Evolutionary conservation across 345 rosid species (phyloP).

Genomic region (Aquilaria malaccensis): DNA sequence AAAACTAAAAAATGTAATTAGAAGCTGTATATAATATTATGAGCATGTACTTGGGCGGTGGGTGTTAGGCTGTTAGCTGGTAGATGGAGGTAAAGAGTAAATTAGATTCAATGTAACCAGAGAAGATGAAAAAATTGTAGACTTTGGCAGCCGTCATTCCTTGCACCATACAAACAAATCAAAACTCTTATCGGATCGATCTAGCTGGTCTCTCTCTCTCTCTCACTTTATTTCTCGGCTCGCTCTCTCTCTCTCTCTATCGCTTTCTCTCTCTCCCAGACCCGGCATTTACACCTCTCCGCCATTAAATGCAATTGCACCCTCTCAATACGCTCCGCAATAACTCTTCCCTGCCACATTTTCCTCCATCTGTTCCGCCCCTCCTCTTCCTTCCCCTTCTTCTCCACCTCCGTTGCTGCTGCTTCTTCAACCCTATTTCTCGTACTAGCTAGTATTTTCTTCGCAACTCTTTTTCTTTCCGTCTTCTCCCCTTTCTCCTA

Average conservation of each 20-base stretch:
- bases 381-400: neutral
- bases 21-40: neutral
- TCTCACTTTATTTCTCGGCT: conserved; percentile 18
- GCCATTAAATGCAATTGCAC: conserved; percentile 75
- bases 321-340: conserved; percentile 66
- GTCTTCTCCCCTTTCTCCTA: neutral
- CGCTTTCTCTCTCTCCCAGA: conserved; percentile 17
- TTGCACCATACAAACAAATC: conserved; percentile 10
- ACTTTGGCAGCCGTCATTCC: conserved; percentile 53
- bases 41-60: neutral
- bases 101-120: neutral
- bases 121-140: conserved; percentile 1
- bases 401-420: conserved; percentile 3
- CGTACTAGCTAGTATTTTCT: no score
- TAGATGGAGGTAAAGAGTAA: neutral
- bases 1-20: neutral
- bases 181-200: neutral
- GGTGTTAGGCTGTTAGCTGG: no score
- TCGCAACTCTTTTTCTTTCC: neutral
- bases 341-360: conserved; percentile 43
- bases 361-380: conserved; percentile 23
- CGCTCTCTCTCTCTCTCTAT: conserved; percentile 13
- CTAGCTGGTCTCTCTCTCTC: neutral
- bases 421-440: no score
- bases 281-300: conserved; percentile 36